These are phyloP conservation scores for Theobroma cacao DNA, from an alignment of 345 rosid genomes.

Conservation along the genomic window DNA sequence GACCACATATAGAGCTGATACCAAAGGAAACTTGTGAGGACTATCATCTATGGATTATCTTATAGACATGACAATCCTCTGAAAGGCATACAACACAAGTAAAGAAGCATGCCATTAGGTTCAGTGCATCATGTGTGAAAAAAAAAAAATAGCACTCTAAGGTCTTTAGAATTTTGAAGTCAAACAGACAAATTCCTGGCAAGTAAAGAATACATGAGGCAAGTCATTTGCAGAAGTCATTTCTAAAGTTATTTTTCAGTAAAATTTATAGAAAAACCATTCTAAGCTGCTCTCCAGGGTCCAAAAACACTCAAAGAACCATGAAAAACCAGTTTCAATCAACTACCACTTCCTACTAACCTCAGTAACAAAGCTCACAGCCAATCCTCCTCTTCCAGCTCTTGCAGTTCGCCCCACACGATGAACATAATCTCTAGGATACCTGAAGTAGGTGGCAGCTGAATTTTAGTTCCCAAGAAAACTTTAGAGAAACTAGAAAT, in stretches of 20 bases:
- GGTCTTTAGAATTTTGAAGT: neutral
- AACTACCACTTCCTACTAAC: constrained; percentile 32
- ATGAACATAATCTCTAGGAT: constrained; percentile 89
- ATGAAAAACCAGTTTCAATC: neutral
- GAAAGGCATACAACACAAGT: neutral
- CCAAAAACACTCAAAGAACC: neutral
- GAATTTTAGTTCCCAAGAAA: constrained; percentile 1
- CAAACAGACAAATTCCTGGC: neutral
- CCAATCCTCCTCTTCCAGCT: constrained; percentile 94
- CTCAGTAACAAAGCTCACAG: constrained; percentile 79
- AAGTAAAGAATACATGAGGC: neutral
- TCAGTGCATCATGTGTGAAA: neutral
- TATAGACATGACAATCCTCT: neutral
- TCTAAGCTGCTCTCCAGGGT: neutral
- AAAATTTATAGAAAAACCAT: neutral
- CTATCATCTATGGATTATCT: neutral
- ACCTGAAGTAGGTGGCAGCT: constrained; percentile 38
- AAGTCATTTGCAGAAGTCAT: neutral
- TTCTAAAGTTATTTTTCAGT: neutral
- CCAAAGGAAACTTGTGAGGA: neutral
- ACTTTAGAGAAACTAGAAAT: neutral
- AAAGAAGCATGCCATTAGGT: neutral
- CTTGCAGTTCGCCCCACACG: constrained; percentile 99
- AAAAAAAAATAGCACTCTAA: neutral
- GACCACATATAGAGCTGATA: neutral